These are phyloP conservation scores for Lyophyllum semitale DNA, from an alignment of 768 basidiomycete genomes.

Conservation along the genomic window DNA sequence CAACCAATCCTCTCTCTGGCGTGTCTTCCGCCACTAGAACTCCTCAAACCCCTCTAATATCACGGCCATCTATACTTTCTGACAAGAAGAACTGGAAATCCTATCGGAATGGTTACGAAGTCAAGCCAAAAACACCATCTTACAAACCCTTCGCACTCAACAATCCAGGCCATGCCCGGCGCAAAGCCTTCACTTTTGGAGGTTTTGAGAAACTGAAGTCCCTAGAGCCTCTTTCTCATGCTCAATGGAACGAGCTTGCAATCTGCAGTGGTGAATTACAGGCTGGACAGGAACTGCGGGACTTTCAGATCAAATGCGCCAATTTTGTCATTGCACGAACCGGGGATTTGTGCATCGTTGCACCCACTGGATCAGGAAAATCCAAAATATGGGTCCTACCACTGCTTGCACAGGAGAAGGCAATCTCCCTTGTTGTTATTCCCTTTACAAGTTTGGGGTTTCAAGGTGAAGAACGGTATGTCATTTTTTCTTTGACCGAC, in stretches of 20 bases:
- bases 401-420: background rate
- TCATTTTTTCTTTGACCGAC: background rate
- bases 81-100: background rate
- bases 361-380: background rate
- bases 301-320: background rate
- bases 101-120: background rate
- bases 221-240: background rate
- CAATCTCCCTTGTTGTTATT: background rate
- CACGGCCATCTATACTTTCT: background rate
- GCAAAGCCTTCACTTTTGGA: background rate
- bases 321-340: background rate
- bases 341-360: background rate
- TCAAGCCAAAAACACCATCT: background rate
- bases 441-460: background rate
- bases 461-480: background rate
- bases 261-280: background rate
- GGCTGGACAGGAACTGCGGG: background rate
- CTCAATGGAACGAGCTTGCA: background rate
- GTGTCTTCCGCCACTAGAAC: background rate
- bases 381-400: background rate
- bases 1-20: background rate
- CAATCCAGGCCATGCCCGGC: background rate
- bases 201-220: background rate
- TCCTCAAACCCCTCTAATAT: background rate
- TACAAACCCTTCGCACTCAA: background rate